phyloP scores from a whole-genome alignment of 148 eudicot species.

The Arbutus unedo region DNA sequence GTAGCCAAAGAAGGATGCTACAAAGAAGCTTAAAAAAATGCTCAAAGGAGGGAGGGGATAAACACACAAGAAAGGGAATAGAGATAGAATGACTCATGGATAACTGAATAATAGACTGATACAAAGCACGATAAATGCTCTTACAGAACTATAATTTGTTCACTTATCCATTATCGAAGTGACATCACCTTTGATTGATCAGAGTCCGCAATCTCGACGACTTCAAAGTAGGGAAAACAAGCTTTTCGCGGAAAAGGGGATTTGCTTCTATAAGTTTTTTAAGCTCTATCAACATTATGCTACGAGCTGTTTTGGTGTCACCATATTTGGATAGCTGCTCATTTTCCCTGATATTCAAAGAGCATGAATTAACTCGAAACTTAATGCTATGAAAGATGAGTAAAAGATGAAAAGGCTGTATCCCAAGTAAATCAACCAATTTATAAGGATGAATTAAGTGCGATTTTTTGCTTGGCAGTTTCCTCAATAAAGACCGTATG shows the following conservation, averaged over 20 bases:
- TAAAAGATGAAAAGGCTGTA: background rate
- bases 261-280: conserved; percentile 86
- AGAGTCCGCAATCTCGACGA: conserved; percentile 82
- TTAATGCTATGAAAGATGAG: background rate
- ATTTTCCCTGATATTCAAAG: conserved; percentile 57
- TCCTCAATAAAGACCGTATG: background rate
- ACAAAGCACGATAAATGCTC: background rate
- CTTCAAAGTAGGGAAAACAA: conserved; percentile 66
- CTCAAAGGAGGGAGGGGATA: background rate
- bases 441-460: background rate
- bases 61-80: background rate
- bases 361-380: conserved; percentile 6
- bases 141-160: background rate
- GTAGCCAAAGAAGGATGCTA: background rate
- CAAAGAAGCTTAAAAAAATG: background rate
- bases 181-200: conserved; percentile 75
- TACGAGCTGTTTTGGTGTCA: conserved; percentile 75
- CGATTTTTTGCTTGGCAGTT: background rate
- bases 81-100: background rate
- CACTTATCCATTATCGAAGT: background rate
- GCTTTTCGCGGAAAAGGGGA: conserved; percentile 84
- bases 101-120: background rate
- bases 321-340: conserved; percentile 92
- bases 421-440: background rate
- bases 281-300: conserved; percentile 77